Evolutionary conservation across 108 stramenopile genomes (phyloP).

Genomic region (Cyclostephanos invisitatus): DNA sequence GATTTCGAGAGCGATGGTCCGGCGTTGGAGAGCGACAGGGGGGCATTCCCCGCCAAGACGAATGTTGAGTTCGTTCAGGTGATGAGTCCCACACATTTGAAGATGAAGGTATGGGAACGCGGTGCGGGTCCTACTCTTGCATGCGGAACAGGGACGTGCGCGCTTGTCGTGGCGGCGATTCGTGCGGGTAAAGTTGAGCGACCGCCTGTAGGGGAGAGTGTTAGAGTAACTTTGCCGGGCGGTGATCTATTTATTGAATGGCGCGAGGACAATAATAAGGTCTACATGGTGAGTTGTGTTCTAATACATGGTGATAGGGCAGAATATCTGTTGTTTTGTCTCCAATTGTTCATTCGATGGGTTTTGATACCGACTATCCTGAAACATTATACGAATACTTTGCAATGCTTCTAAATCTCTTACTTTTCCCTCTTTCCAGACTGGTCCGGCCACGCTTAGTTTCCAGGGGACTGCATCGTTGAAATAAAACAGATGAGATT

Average conservation of each 20-base stretch:
- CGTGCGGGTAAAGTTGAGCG: slow-evolving; percentile 85
- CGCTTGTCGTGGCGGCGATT: slow-evolving; percentile 91
- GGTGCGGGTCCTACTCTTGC: slow-evolving; percentile 97
- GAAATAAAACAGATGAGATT: slow-evolving; percentile 16
- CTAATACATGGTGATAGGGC: not conserved
- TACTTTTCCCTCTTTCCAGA: not conserved
- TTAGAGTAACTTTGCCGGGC: slow-evolving; percentile 86
- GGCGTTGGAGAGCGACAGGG: slow-evolving; percentile 81
- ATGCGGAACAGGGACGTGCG: slow-evolving; percentile 98
- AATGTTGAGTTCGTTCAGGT: slow-evolving; percentile 99
- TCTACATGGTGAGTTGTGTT: slow-evolving; percentile 74
- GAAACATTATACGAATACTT: not conserved
- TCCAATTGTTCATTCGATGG: too few relatives aligned
- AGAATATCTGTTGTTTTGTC: too few relatives aligned
- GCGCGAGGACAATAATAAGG: slow-evolving; percentile 84
- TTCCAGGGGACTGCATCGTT: slow-evolving; percentile 32
- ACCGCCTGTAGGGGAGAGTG: slow-evolving; percentile 52
- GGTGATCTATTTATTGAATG: slow-evolving; percentile 93
- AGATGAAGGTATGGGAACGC: slow-evolving; percentile 98
- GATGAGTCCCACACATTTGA: slow-evolving; percentile 74
- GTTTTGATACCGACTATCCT: not conserved
- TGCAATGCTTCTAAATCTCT: not conserved
- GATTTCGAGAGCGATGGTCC: slow-evolving; percentile 90
- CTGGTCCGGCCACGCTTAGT: slow-evolving; percentile 39
- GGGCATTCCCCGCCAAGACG: slow-evolving; percentile 89